Base-by-base conservation (phyloP, 2,329 filamentous ascomycete genomes). In the Elsinoe ampelina region DNA sequence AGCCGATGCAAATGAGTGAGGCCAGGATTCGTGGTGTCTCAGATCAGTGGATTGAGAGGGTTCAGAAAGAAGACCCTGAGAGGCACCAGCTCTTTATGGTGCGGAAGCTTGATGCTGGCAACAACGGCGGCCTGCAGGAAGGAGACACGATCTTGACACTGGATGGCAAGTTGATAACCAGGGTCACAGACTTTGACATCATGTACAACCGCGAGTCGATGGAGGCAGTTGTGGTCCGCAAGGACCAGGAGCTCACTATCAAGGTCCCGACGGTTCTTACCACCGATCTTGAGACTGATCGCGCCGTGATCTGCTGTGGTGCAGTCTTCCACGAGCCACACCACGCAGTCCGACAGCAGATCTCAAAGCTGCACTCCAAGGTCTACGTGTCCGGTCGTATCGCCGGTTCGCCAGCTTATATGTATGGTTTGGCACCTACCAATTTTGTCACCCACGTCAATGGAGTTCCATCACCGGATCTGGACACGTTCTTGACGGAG, bases 71-170 rank as follows among this genome's bases (percentile, higher is more conserved):
- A 60, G 96, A 98, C 70, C 87, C 89, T 38, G 85, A 93, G 52
- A 87, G 90, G 58, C 93, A 98, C 68, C 93, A 98, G 73, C 81
- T 98, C 36, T 98, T 98, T 76, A 96, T 98, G 87, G 89, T 98
- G 30, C 86, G 89, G 65, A 98, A 98, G 74, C 85, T 95, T 59
- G 77, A 86, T 64, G 84, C 82, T 45, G 81, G 81, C 19, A 80
- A 70, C 64, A 65, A 77, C n/a, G 72, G 72, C n/a, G 81, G 84
- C 13, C 79, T 98, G 13, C 78, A 88, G 30, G 95, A 98, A 73
- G 90, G 91, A 52, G 93, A 98, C 68, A 86, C 98, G 54, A 84
- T 98, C 58, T 80, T 98, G 59, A 95, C 89, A 0, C 76, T 98
- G 47, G 96, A 97, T 70, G 88, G 81, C 63, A 88, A 92, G 67